Base-by-base conservation (phyloP, 306 rosid genomes). In the Trifolium repens region DNA sequence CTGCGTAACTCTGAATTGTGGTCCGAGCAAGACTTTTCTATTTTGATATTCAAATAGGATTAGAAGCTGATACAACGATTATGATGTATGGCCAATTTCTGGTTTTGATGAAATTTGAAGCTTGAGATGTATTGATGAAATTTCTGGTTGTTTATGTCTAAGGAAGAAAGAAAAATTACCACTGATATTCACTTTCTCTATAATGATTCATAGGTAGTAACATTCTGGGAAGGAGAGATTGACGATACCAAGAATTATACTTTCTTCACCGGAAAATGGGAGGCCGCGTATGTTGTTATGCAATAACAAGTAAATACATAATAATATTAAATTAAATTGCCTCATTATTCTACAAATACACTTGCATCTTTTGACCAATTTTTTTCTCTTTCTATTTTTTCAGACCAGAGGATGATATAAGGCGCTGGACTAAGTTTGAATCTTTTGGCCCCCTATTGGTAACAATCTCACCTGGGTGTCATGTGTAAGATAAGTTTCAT, bases 151-250 rank as follows among this genome's bases (percentile, higher is more conserved):
- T 27, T 27, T 2, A 27, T 27, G 30, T 27, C 3, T 22, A 22
- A 22, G 62, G 9, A 35, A 42, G 64, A 72, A 62, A 34, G 61
- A 57, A 76, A 65, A 65, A 54, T 54, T 11, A 13, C 40, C 32
- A 19, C 50, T 13, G 63, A 34, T 52, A 40, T 70, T 74, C 26
- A 73, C 80, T 68, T 67, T 79, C 46, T 69, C 67, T 83, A 40
- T 54, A 19, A 75, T 79, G 76, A 67, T 79, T 74, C 73, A 37
- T 78, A 94, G 99, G 99, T 94, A 8, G 96, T 91, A 70, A 94
- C 98, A 60, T 94, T 94, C 74, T 91, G 99, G 96, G 99, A 94
- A 88, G 99, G 99, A 42, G 99, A 94, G 87, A 94, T 94, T 69
- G 96, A 92, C 77, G 99, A 94, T 65, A 78, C 88, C 74, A 90